Percentiles rank a stretch among this genome's conserved stretches.
Evolutionary conservation across 305 asterid genomes (phyloP).

Genomic region (Fraxinus albicans): DNA sequence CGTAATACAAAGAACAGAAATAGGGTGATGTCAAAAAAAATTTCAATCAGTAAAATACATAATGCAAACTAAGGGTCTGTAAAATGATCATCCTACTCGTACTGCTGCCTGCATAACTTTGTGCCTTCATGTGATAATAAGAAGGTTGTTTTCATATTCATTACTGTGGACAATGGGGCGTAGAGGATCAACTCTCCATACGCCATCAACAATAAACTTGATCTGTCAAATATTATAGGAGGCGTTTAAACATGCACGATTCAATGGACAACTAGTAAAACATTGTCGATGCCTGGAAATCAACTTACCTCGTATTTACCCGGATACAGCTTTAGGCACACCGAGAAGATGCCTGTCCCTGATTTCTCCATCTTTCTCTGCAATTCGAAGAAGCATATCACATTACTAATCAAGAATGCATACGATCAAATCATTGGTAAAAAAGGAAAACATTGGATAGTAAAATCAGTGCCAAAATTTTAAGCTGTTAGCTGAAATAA

Average conservation of each 20-base stretch:
- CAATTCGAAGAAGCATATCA: slow-evolving; percentile 24
- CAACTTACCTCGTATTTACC: slow-evolving; percentile 80
- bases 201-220: slow-evolving; percentile 88
- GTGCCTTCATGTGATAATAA: slow-evolving; percentile 44
- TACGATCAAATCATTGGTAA: not conserved
- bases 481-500: not conserved
- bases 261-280: slow-evolving; percentile 2
- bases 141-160: slow-evolving; percentile 72
- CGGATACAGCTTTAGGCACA: slow-evolving; percentile 69
- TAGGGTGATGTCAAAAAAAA: slow-evolving; percentile 14
- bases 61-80: not conserved
- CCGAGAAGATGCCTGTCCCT: slow-evolving; percentile 56
- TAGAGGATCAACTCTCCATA: slow-evolving; percentile 80
- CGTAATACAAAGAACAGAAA: not conserved
- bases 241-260: not conserved
- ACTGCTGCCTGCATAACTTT: not conserved
- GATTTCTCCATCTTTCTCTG: slow-evolving; percentile 91
- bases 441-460: not conserved
- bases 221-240: slow-evolving; percentile 47
- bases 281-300: slow-evolving; percentile 2
- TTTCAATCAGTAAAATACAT: slow-evolving; percentile 25
- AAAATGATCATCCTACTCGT: not conserved
- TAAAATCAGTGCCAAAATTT: not conserved
- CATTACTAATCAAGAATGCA: slow-evolving; percentile 7
- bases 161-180: slow-evolving; percentile 58